phyloP scores from a whole-genome alignment of 2,329 filamentous ascomycete species.

The Whalleya microplaca region DNA sequence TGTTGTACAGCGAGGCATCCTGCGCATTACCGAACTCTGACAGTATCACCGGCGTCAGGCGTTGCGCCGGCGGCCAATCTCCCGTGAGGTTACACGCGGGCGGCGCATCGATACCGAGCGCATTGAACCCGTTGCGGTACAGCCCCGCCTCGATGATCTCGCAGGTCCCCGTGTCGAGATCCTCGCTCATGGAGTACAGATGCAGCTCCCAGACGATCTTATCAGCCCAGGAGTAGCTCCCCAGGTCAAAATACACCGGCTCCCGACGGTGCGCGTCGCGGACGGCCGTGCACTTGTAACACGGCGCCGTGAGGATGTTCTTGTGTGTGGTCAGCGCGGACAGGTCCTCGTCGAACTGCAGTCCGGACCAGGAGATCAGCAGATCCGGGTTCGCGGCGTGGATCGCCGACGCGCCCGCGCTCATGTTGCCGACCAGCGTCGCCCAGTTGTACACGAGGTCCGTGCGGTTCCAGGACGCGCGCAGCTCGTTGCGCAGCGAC shows the following conservation, averaged over 20 bases:
- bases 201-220: conserved; percentile 53
- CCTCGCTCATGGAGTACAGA: conserved; percentile 46
- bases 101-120: conserved; percentile 44
- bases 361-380: conserved; percentile 53
- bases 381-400: conserved; percentile 49
- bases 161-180: conserved; percentile 50
- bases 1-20: conserved; percentile 45
- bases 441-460: conserved; percentile 49
- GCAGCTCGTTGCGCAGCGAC: conserved; percentile 47
- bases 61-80: conserved; percentile 41
- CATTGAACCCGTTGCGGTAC: conserved; percentile 56
- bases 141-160: conserved; percentile 51
- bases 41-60: conserved; percentile 51
- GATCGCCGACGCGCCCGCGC: conserved; percentile 46
- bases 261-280: conserved; percentile 47
- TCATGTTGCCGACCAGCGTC: conserved; percentile 49
- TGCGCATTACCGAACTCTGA: conserved; percentile 52
- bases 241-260: conserved; percentile 50
- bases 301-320: conserved; percentile 45
- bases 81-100: conserved; percentile 44
- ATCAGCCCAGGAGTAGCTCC: conserved; percentile 49
- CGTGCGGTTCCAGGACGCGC: conserved; percentile 41
- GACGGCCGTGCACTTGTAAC: conserved; percentile 47
- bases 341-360: conserved; percentile 52
- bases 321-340: conserved; percentile 45